Conservation (phyloP, 331 rosid species). For the Cydonia oblonga region DNA sequence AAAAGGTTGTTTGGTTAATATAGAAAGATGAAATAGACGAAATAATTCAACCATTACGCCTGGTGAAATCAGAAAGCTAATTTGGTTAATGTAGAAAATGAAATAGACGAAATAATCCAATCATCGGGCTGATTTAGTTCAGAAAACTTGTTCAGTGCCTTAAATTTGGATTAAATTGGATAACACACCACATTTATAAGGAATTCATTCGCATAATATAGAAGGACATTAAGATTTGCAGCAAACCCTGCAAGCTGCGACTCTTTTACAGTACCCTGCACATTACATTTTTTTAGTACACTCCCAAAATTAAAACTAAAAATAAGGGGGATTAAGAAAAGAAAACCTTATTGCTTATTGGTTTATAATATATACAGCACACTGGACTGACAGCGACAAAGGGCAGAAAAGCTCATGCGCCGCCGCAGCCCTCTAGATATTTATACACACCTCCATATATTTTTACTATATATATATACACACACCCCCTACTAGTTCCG, state of each 20-base stretch:
- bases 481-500: neutral
- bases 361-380: neutral
- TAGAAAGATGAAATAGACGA: too few species aligned
- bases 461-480: neutral
- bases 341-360: neutral
- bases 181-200: neutral
- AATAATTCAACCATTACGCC: too few species aligned
- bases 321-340: neutral
- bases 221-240: neutral
- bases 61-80: too few species aligned
- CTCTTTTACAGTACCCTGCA: too few species aligned
- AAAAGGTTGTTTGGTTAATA: too few species aligned
- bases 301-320: too few species aligned
- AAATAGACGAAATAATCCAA: too few species aligned
- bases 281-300: neutral
- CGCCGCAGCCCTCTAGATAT: neutral
- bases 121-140: too few species aligned
- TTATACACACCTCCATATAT: neutral
- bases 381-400: neutral
- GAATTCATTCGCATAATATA: neutral
- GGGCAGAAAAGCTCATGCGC: neutral
- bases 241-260: too few species aligned
- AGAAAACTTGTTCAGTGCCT: too few species aligned
- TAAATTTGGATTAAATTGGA: too few species aligned
- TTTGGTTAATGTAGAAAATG: too few species aligned